A percentile compares a stretch with the other conserved stretches of the same genome.
These are phyloP conservation scores for Hypoxylon sp. DNA, from an alignment of 2,329 filamentous ascomycete genomes.

Conservation along the genomic window DNA sequence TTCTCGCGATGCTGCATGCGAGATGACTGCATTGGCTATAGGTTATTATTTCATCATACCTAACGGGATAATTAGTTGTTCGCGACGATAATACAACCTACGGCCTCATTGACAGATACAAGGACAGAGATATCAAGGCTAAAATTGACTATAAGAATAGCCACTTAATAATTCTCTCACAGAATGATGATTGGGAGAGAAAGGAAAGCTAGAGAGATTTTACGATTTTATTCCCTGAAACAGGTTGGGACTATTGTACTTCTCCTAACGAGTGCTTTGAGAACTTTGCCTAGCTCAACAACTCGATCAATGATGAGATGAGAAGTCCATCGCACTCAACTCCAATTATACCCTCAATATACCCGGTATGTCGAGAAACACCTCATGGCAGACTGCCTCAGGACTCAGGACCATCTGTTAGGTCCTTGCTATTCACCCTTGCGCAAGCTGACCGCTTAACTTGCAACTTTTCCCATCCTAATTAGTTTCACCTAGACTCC, in stretches of 20 bases:
- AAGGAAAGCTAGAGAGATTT: constrained; percentile 6
- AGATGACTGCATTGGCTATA: background rate
- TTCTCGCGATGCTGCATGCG: constrained; percentile 3
- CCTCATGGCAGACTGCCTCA: constrained; percentile 3
- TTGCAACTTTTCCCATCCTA: constrained; percentile 26
- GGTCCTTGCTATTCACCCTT: background rate
- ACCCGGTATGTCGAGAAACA: constrained; percentile 10
- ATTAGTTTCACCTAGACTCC: constrained; percentile 33
- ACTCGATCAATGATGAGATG: constrained; percentile 23
- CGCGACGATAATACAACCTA: background rate
- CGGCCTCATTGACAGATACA: background rate
- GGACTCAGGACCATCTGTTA: constrained; percentile 4
- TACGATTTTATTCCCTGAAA: constrained; percentile 32
- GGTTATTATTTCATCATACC: background rate
- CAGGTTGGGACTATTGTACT: constrained; percentile 25
- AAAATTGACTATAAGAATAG: background rate
- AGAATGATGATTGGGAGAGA: background rate
- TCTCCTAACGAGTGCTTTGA: constrained; percentile 31
- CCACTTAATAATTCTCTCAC: constrained; percentile 1
- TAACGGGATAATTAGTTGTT: background rate
- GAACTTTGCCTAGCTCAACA: constrained; percentile 14
- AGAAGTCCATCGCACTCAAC: constrained; percentile 28
- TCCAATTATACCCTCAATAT: constrained; percentile 11
- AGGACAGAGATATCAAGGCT: background rate
- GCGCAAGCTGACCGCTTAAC: constrained; percentile 5